Conservation (phyloP, 1,284 basidiomycete species). For the Inonotus hispidus region DNA sequence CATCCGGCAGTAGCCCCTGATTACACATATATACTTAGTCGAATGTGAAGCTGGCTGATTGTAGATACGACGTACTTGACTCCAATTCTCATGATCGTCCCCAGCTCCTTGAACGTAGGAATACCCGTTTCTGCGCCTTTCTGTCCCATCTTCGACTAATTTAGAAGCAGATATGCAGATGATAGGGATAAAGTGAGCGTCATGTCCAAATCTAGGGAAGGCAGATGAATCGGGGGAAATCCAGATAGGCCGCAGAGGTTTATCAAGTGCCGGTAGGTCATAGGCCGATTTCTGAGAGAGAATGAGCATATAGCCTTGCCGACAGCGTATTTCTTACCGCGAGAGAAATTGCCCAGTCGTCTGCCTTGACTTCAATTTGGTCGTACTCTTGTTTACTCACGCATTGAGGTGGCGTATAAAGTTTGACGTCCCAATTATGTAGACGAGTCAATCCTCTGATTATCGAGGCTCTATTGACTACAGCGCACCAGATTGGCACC, state of each 20-base stretch:
- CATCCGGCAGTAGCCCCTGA: slow-evolving; percentile 64
- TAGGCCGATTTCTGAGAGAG: slow-evolving; percentile 46
- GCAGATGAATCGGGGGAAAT: slow-evolving; percentile 50
- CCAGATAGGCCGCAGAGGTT: slow-evolving; percentile 64
- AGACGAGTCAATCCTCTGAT: slow-evolving; percentile 24
- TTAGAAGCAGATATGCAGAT: slow-evolving; percentile 78
- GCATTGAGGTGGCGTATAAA: slow-evolving; percentile 62
- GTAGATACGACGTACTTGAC: slow-evolving; percentile 44
- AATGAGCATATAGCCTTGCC: not conserved
- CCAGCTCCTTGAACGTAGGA: slow-evolving; percentile 86
- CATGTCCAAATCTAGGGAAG: slow-evolving; percentile 32
- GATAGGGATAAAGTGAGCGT: slow-evolving; percentile 49
- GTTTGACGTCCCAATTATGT: slow-evolving; percentile 42
- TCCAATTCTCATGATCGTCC: slow-evolving; percentile 87
- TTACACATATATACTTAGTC: not conserved
- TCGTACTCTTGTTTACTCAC: slow-evolving; percentile 69
- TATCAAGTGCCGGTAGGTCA: slow-evolving; percentile 38
- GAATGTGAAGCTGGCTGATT: not conserved
- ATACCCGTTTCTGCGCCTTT: slow-evolving; percentile 58
- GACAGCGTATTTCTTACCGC: slow-evolving; percentile 35
- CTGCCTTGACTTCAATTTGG: slow-evolving; percentile 62
- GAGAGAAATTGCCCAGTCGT: slow-evolving; percentile 61
- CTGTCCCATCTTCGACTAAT: slow-evolving; percentile 49
- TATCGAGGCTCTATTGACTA: slow-evolving; percentile 73
- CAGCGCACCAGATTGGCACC: slow-evolving; percentile 92